phyloP scores from a whole-genome alignment of 257 asterid genomes.

The Cynanchum wilfordii region DNA sequence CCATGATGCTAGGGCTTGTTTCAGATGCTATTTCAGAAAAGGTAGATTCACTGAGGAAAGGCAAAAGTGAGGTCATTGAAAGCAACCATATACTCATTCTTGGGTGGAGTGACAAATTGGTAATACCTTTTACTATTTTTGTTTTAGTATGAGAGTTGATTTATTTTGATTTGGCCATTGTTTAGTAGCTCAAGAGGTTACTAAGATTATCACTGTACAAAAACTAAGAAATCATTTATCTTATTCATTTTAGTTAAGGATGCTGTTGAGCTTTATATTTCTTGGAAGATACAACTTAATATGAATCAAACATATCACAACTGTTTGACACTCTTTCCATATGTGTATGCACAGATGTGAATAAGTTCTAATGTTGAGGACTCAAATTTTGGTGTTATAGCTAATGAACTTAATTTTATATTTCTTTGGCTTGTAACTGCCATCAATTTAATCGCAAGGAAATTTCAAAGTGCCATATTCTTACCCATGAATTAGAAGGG shows the following conservation, averaged over 20 bases:
- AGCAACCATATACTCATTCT: constrained; percentile 90
- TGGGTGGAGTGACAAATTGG: constrained; percentile 99
- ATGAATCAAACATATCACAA: background rate
- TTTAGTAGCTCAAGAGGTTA: background rate
- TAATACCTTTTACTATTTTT: constrained; percentile 27
- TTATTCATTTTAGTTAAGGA: background rate
- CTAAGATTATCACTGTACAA: background rate
- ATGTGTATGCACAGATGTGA: background rate
- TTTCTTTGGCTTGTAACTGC: constrained; percentile 2
- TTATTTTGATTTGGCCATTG: background rate
- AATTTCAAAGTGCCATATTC: background rate
- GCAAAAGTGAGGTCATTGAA: constrained; percentile 97
- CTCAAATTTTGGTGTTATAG: background rate
- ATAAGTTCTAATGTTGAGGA: background rate
- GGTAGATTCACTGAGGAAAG: constrained; percentile 93
- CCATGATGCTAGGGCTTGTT: constrained; percentile 99
- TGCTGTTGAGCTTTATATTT: background rate
- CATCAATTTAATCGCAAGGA: background rate
- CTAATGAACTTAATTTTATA: background rate
- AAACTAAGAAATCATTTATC: background rate
- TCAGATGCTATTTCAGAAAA: constrained; percentile 98
- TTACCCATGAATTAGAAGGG: background rate
- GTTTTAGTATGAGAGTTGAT: background rate
- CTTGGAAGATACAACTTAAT: background rate
- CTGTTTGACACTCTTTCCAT: background rate